Conservation (phyloP, 306 rosid species). For the Vicia sativa region DNA sequence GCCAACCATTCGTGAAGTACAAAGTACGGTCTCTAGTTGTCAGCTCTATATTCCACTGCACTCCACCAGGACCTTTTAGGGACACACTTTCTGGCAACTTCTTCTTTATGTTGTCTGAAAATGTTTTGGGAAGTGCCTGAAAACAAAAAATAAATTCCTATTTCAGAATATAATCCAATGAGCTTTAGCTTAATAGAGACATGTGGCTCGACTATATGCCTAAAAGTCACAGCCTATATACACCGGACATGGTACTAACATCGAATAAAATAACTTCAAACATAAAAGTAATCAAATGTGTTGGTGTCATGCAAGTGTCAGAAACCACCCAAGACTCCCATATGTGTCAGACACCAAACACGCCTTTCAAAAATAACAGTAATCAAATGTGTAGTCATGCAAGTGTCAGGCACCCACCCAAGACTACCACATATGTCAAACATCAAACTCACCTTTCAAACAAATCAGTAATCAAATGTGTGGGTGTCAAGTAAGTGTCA, state of each 20-base stretch:
- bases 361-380: neutral
- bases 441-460: neutral
- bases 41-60: slow-evolving; percentile 59
- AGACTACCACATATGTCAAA: neutral
- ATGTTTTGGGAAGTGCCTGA: slow-evolving; percentile 70
- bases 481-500: neutral
- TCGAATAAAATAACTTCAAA: neutral
- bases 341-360: neutral
- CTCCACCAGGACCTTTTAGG: slow-evolving; percentile 71
- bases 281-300: neutral
- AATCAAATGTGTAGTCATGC: neutral
- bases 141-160: slow-evolving; percentile 22
- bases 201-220: neutral
- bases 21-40: slow-evolving; percentile 42
- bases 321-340: neutral
- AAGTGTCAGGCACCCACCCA: neutral
- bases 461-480: neutral
- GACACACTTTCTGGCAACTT: slow-evolving; percentile 56
- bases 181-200: neutral
- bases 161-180: slow-evolving; percentile 12
- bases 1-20: slow-evolving; percentile 64
- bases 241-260: neutral
- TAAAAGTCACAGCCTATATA: neutral
- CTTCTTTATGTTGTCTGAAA: slow-evolving; percentile 51
- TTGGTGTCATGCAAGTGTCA: neutral